Conservation (phyloP, 1,284 basidiomycete genomes). For the Ustilago crameri region DNA sequence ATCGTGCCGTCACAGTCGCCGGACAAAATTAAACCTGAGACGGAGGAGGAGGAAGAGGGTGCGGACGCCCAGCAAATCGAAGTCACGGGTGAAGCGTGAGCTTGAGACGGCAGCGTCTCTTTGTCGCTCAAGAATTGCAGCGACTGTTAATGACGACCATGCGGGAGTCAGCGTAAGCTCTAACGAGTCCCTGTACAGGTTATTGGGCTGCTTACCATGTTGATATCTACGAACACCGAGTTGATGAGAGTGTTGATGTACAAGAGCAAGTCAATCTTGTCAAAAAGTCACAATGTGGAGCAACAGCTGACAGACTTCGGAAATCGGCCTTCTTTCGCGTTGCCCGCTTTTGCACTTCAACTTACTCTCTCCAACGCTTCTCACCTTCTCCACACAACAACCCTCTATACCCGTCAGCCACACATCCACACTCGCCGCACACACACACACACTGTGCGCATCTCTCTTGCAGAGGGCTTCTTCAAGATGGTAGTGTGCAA, state of each 20-base stretch:
- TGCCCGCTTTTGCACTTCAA: too few species aligned
- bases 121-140: constrained; percentile 48
- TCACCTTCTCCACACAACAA: not conserved
- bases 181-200: too few species aligned
- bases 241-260: too few species aligned
- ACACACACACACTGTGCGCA: not conserved
- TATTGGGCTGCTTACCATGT: not conserved
- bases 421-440: not conserved
- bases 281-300: too few species aligned
- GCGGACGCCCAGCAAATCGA: constrained; percentile 37
- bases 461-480: not conserved
- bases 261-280: too few species aligned
- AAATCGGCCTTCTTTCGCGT: too few species aligned
- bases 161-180: too few species aligned
- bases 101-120: constrained; percentile 24
- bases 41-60: constrained; percentile 12
- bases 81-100: constrained; percentile 29
- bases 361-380: too few species aligned
- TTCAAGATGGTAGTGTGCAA: constrained; percentile 49
- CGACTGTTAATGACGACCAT: too few species aligned
- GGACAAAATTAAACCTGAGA: constrained; percentile 21
- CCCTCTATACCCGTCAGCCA: not conserved
- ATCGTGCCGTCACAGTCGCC: constrained; percentile 27
- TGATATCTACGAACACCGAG: too few species aligned
- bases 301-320: too few species aligned